A percentile compares a stretch with the other conserved stretches of the same genome.
These are phyloP conservation scores for Neltuma alba DNA, from an alignment of 306 rosid species.

Conservation along the genomic window DNA sequence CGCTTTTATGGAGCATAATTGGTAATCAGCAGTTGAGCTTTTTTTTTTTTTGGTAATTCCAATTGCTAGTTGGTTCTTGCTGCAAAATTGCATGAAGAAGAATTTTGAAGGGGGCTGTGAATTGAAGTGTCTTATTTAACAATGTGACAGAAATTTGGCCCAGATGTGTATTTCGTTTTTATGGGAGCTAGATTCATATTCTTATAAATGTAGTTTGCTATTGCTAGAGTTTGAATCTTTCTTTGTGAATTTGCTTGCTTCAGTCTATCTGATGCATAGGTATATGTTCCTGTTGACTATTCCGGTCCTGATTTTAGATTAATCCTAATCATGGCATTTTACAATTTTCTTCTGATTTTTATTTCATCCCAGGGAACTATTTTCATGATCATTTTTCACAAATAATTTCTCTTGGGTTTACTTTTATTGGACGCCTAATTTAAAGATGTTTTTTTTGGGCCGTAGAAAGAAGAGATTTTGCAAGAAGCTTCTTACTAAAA, in stretches of 20 bases:
- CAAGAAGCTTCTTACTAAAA: constrained; percentile 41
- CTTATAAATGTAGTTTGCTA: background rate
- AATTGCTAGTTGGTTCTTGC: background rate
- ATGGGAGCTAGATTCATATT: background rate
- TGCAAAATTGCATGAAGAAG: background rate
- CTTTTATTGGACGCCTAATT: background rate
- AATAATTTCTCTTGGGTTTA: background rate
- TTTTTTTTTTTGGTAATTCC: background rate
- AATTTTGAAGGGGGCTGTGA: background rate
- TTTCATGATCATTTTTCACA: constrained; percentile 17
- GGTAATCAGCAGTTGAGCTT: background rate
- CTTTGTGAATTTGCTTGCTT: background rate
- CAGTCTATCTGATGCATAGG: background rate
- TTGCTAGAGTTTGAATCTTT: background rate
- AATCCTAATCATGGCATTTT: background rate
- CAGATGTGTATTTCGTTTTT: background rate
- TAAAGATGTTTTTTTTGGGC: background rate
- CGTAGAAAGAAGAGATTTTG: constrained; percentile 53
- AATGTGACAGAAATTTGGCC: background rate
- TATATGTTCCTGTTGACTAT: background rate
- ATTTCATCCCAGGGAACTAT: background rate
- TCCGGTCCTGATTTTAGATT: constrained; percentile 10
- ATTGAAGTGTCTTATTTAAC: constrained; percentile 2
- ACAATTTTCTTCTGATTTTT: background rate
- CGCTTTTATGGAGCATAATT: background rate